phyloP scores from a whole-genome alignment of 192 early-diverging fungal genomes.

The Linnemannia schmuckeri region DNA sequence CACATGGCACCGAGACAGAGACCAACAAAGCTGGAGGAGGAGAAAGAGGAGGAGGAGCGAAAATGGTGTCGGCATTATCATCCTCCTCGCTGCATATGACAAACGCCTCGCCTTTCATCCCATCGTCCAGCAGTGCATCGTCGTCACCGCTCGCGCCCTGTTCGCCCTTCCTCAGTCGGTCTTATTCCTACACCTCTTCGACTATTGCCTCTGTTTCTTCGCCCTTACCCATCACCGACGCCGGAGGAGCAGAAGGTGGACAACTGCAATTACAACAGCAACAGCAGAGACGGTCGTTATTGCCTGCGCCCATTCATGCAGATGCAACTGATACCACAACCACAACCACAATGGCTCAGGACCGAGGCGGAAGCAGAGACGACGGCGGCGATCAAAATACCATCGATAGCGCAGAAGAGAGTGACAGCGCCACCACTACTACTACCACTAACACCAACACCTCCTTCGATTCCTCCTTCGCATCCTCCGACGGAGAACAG shows the following conservation, averaged over 20 bases:
- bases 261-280: neutral
- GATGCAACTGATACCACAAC: neutral
- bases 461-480: neutral
- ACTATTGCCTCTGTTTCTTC: neutral
- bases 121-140: neutral
- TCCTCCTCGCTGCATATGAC: neutral
- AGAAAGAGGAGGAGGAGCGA: neutral
- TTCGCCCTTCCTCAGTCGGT: neutral
- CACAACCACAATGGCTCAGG: neutral
- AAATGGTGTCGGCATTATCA: neutral
- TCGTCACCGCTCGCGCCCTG: neutral
- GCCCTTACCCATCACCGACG: neutral
- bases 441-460: neutral
- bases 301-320: neutral
- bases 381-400: neutral
- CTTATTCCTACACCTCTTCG: neutral
- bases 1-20: neutral
- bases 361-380: neutral
- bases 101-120: neutral
- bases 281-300: neutral
- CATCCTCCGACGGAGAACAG: neutral
- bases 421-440: neutral
- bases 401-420: neutral
- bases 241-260: neutral
- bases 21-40: neutral